Percentiles rank a stretch among this genome's conserved stretches.
Evolutionary conservation across 768 basidiomycete genomes (phyloP).

Genomic region (Xerocomus spinulosus): DNA sequence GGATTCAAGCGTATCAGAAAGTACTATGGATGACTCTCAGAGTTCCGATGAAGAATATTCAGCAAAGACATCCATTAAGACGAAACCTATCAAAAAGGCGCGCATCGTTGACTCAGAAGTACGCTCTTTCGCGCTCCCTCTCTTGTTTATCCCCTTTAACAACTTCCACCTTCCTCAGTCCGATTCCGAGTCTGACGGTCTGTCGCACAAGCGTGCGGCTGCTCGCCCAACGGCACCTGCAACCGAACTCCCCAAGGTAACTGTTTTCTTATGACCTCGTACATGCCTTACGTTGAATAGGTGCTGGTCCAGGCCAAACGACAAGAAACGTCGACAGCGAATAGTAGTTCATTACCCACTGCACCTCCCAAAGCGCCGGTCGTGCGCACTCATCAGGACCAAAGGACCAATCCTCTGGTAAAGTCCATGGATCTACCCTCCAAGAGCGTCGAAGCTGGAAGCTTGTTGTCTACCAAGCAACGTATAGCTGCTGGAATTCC

Average conservation of each 20-base stretch:
- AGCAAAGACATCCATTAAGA: background rate
- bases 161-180: constrained; percentile 16
- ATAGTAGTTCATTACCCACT: constrained; percentile 1
- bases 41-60: constrained; percentile 6
- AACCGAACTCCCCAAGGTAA: constrained; percentile 14
- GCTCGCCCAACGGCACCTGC: constrained; percentile 4
- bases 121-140: background rate
- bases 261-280: background rate
- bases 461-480: constrained; percentile 48
- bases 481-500: constrained; percentile 41
- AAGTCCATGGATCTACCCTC: constrained; percentile 27
- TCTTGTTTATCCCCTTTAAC: background rate
- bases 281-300: constrained; percentile 6
- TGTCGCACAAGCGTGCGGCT: background rate
- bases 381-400: constrained; percentile 30
- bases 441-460: constrained; percentile 25
- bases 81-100: constrained; percentile 6
- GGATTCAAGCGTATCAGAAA: constrained; percentile 11
- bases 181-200: constrained; percentile 10
- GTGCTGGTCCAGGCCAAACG: constrained; percentile 1
- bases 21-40: constrained; percentile 4
- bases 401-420: constrained; percentile 28
- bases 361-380: constrained; percentile 13
- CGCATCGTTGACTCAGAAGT: constrained; percentile 13
- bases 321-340: constrained; percentile 5